Evolutionary conservation across 371 early-diverging fungal genomes (phyloP), one percentile per base, ranked within the genome.

Genomic region (Mortierella sp.): DNA sequence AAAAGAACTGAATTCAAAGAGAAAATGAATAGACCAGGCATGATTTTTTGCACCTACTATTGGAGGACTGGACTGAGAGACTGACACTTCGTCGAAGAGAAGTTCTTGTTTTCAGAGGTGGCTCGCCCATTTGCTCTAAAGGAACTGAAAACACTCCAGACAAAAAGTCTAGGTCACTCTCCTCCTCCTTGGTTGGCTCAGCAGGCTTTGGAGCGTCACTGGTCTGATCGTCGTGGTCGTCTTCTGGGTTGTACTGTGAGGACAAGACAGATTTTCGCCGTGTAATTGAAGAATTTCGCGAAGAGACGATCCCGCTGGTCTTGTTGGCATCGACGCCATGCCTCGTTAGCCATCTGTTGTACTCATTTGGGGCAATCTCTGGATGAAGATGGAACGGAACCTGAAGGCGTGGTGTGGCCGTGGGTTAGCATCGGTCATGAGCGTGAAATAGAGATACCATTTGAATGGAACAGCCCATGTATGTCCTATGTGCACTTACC

Each of bases 321-420:
- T 47, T 56, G 15, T 48, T 30, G 4, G 68, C 58, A 16, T 69
- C 64, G 14, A 79, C 79, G 0, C 79, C 79, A 29, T 72, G 79
- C 62, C 69, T 72, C 12, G 59, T 25, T 26, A 79, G 64, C 79
- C 72, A 79, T 25, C 57, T 65, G 64, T 79, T 79, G 64, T 79
- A 79, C 50, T 72, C 79, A 23, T 79, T 79, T 45, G 79, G 79
- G 9, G 79, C 79, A 56, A 79, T 79, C 57, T 79, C 79, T 58
- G 79, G 79, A 30, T 79, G 79, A n/a, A 72, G 72, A 66, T 79
- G 79, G 58, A 79, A 79, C 46, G 79, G 79, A 16, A 79, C 79
- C 79, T 79, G 62, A 48, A 28, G 26, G 9, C 37, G 37, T 9
- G 21, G 21, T n/a, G 21, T 37, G 37, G 37, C 37, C 37, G 37